Base-by-base conservation (phyloP, 1,284 basidiomycete species). In the Irpex sp. region DNA sequence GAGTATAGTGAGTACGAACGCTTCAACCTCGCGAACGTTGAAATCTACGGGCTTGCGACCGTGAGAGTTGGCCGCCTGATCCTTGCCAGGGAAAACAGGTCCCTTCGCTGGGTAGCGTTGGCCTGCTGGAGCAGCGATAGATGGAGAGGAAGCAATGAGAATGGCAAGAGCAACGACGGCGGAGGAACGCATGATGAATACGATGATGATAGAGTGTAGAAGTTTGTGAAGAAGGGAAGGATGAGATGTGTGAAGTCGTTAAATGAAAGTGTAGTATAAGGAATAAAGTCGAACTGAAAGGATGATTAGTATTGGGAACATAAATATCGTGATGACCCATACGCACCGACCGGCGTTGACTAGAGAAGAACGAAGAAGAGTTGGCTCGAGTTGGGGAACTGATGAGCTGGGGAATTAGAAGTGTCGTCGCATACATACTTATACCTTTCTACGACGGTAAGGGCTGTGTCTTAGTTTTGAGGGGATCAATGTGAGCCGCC, bases 161-260 rank as follows among this genome's bases (percentile, higher is more conserved):
- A 63, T 13, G 26, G 57, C 62, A 50, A 66, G 56, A 55, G 63
- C 65, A 39, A 62, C 35, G 51, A 65, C 13, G 55, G 65, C 49
- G 51, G 63, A 63, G 53, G 65, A 63, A 36, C 61, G 63, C 65
- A 66, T 66, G 9, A 39, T 66, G 60, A 43, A 37, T 21, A 15
- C 37, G 17, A 33, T 49, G 17, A 47, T 36, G 5, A 35, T 47
- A 60, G 49, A 43, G 26, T 19, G n/a, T 21, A 57, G 61, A 47
- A 33, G 57, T 37, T 5, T 36, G 36, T 57, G 15, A n/a, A 56
- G 26, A 51, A 9, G 11, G 21, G 17, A 26, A 19, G 21, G 17
- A 51, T 17, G 49, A 19, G 39, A 11, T 15, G 26, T 4, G 49
- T 51, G 21, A 26, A 51, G 49, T 51, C n/a, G 17, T 9, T 8